Evolutionary conservation across 2,329 filamentous ascomycete genomes (phyloP), one percentile per base, ranked within the genome.

Genomic region (Curvularia hawaiiensis): DNA sequence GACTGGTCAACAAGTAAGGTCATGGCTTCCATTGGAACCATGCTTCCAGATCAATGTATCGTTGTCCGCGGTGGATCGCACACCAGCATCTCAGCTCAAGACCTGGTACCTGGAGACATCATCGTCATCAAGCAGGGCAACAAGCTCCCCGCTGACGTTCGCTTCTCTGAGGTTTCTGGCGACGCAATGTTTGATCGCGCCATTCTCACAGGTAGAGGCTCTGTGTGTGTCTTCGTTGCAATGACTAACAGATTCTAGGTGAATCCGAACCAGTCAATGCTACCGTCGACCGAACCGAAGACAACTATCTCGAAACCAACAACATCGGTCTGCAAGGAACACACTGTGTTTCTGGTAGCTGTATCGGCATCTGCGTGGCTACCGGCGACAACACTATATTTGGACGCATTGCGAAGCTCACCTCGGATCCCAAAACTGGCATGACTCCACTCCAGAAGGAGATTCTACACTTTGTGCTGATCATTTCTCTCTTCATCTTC

Each of bases 251-350:
- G 9, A n/a, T 10, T 8, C 2, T 40, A 78, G 88, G 88, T 50
- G 88, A 90, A 79, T 88, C 89, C 2, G 78, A 84, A 9, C 88
- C 89, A 2, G 76, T 91, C 6, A 77, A 83, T 3, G 89, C 84
- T 2, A 84, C 85, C 0, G 81, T 89, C 14, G 82, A 90, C n/a
- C 84, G 82, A 16, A 75, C 71, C 33, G 88, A 92, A 66, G 79
- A 83, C 39, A 92, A 92, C 72, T 91, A 90, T 67, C 84, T 93
- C 30, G 90, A 93, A 70, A 92, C 89, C 3, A 84, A 85, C 51
- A 89, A 87, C 65, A 90, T 93, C 52, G 90, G 89, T 22, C 81
- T 93, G 10, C 89, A 92, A 70, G 90, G 90, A n/a, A 92, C 90
- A 0, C 89, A 92, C 67, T 92, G 89, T 64, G 85, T 90, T 4